phyloP scores from a whole-genome alignment of 208 protist species.

The Wallacemonas sp. region DNA sequence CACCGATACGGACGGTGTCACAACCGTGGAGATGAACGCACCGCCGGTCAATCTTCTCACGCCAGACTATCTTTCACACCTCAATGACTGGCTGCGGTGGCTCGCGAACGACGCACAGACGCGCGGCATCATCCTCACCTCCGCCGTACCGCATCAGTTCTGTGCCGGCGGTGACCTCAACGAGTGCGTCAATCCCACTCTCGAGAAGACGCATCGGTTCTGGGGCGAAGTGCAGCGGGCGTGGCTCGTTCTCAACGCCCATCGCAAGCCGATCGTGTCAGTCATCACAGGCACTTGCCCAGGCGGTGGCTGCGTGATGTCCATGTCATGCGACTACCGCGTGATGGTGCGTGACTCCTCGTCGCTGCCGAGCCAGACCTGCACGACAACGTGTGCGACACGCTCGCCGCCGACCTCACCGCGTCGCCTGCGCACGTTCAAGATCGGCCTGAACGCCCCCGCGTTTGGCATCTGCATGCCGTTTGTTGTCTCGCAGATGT shows the following conservation, averaged over 20 bases:
- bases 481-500: conserved; percentile 26
- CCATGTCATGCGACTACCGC: conserved; percentile 36
- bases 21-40: conserved; percentile 12
- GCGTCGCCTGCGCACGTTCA: not conserved
- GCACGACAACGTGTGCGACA: too few relatives aligned
- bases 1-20: conserved; percentile 8
- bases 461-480: conserved; percentile 46
- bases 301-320: conserved; percentile 43
- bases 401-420: not conserved
- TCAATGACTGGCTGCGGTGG: conserved; percentile 17
- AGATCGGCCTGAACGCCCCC: conserved; percentile 43
- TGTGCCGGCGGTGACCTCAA: conserved; percentile 34
- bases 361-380: too few relatives aligned
- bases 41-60: conserved; percentile 12
- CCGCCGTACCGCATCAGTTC: conserved; percentile 29
- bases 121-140: conserved; percentile 32
- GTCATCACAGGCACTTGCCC: conserved; percentile 38
- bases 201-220: conserved; percentile 11
- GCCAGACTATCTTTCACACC: conserved; percentile 1
- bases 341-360: conserved; percentile 33
- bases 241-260: conserved; percentile 37
- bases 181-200: conserved; percentile 8
- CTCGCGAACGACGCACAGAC: not conserved
- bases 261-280: conserved; percentile 33
- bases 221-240: conserved; percentile 33